Evolutionary conservation across 2,329 filamentous ascomycete species (phyloP).

Genomic region (Albifimbria verrucaria): DNA sequence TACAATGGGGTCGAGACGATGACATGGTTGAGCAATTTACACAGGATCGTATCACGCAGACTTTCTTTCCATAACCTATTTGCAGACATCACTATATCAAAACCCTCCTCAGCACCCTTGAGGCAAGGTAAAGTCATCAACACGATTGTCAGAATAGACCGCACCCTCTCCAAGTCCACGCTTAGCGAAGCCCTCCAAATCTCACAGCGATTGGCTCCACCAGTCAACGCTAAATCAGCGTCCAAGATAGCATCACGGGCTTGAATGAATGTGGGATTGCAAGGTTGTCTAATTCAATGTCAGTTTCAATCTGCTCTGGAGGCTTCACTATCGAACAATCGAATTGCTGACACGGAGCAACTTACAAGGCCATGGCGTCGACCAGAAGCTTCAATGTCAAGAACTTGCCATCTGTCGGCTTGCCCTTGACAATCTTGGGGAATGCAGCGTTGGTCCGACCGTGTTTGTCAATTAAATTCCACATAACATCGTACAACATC

Average conservation of each 20-base stretch:
- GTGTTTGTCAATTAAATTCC: slow-evolving; percentile 48
- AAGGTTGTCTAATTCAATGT: slow-evolving; percentile 41
- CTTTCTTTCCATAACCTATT: too few species aligned
- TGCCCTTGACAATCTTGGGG: slow-evolving; percentile 35
- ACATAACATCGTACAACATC: slow-evolving; percentile 48
- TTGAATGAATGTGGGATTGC: slow-evolving; percentile 45
- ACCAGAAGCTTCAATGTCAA: slow-evolving; percentile 35
- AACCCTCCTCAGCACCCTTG: slow-evolving; percentile 19
- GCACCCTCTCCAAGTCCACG: slow-evolving; percentile 41
- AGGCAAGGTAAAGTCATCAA: slow-evolving; percentile 27
- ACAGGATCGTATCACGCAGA: too few species aligned
- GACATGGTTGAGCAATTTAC: too few species aligned
- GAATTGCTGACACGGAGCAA: neutral
- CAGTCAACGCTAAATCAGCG: slow-evolving; percentile 44
- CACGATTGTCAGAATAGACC: slow-evolving; percentile 13
- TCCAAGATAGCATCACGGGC: slow-evolving; percentile 48
- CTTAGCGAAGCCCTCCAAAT: slow-evolving; percentile 52
- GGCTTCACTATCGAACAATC: too few species aligned
- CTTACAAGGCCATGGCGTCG: slow-evolving; percentile 1
- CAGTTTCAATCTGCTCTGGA: too few species aligned
- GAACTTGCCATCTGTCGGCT: slow-evolving; percentile 45
- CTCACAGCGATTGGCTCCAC: slow-evolving; percentile 42
- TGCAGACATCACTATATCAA: too few species aligned
- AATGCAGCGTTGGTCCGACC: slow-evolving; percentile 37
- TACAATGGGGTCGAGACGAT: neutral